These are phyloP conservation scores for Triticum monococcum DNA, from an alignment of 176 grass and related monocot genomes.

Conservation along the genomic window DNA sequence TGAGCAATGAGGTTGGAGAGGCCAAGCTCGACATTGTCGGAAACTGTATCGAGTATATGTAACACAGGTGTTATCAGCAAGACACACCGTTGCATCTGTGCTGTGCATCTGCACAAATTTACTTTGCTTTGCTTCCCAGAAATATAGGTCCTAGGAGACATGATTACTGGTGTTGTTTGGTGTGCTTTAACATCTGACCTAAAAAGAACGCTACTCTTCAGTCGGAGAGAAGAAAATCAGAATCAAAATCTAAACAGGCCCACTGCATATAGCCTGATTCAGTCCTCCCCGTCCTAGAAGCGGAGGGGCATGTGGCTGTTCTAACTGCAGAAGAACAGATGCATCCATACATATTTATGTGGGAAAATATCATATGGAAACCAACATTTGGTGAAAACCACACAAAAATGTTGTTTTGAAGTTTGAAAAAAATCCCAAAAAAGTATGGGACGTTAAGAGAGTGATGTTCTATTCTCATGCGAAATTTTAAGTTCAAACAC, in stretches of 20 bases:
- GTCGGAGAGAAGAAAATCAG: too few species aligned
- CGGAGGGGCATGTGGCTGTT: not conserved
- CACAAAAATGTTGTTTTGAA: too few species aligned
- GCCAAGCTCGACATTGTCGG: not conserved
- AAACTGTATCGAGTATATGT: not conserved
- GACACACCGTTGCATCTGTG: not conserved
- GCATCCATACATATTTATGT: not conserved
- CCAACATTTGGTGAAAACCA: too few species aligned
- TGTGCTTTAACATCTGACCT: not conserved
- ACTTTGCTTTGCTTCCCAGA: not conserved
- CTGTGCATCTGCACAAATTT: not conserved
- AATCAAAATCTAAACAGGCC: too few species aligned
- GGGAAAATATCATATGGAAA: too few species aligned
- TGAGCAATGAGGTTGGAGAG: not conserved
- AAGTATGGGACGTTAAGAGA: too few species aligned
- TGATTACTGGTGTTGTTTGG: not conserved
- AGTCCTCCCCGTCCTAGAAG: not conserved
- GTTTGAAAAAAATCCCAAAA: too few species aligned
- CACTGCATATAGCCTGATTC: not conserved
- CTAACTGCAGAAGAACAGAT: not conserved
- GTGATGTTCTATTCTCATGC: too few species aligned
- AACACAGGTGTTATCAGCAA: not conserved
- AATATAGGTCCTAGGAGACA: not conserved
- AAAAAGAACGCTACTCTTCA: too few species aligned
- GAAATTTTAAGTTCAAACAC: too few species aligned